phyloP scores from a whole-genome alignment of 164 flowering plant genomes.

The Euptelea pleiosperma region DNA sequence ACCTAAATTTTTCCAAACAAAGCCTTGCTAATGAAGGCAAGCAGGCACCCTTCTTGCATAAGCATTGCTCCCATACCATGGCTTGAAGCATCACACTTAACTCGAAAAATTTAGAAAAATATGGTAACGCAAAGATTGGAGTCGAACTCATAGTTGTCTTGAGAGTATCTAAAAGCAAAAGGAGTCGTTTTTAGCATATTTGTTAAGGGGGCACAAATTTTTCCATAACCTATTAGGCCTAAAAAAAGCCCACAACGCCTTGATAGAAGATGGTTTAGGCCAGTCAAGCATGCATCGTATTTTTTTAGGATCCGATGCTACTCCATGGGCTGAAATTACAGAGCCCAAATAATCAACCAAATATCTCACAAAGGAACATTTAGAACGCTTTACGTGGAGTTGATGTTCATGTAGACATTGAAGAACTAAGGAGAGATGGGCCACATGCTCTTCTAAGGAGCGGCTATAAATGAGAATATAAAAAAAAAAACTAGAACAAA shows the following conservation, averaged over 20 bases:
- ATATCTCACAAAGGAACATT: neutral
- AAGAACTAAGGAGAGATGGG: too few relatives aligned
- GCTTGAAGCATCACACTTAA: neutral
- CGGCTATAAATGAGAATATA: too few relatives aligned
- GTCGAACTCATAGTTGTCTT: neutral
- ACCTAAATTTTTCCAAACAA: neutral
- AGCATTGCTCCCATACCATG: neutral
- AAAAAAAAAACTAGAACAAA: too few relatives aligned
- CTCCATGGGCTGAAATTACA: neutral
- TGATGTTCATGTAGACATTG: too few relatives aligned
- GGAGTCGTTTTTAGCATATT: neutral
- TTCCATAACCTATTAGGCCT: neutral
- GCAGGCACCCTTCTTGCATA: neutral
- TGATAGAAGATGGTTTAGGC: neutral
- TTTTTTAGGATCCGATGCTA: neutral
- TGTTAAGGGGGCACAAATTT: neutral
- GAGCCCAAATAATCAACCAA: neutral
- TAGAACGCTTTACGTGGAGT: too few relatives aligned
- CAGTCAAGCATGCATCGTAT: neutral
- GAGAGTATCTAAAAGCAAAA: too few relatives aligned
- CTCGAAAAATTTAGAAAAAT: neutral
- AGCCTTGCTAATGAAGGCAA: neutral
- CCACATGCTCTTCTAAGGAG: too few relatives aligned
- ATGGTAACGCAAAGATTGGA: neutral
- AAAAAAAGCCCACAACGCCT: neutral